Conservation (phyloP, 331 rosid species). For the Prunus yedoensis region DNA sequence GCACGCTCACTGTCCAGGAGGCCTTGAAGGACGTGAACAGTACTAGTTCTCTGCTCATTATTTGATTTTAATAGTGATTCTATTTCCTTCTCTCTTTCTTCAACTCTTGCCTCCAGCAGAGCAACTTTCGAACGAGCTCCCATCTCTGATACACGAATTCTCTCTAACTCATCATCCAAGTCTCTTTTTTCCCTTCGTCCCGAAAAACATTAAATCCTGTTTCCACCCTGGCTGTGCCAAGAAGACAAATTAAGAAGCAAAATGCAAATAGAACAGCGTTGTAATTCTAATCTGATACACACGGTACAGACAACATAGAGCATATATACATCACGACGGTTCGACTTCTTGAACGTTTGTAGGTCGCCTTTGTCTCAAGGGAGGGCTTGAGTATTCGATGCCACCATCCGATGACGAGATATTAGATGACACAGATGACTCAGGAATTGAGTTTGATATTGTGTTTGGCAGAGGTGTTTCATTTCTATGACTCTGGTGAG, state of each 20-base stretch:
- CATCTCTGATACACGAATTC: no score
- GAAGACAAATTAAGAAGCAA: no score
- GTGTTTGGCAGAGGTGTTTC: constrained; percentile 42
- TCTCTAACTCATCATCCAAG: no score
- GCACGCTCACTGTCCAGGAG: constrained; percentile 87
- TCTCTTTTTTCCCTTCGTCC: no score
- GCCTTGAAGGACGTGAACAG: constrained; percentile 71
- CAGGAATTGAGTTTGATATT: constrained; percentile 35
- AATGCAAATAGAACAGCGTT: not conserved
- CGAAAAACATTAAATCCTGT: no score
- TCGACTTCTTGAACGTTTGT: constrained; percentile 46
- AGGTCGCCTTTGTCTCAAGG: constrained; percentile 51
- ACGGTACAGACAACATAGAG: constrained; percentile 1
- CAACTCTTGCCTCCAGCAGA: no score
- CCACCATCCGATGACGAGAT: constrained; percentile 45
- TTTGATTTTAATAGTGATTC: constrained; percentile 70
- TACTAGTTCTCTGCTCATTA: constrained; percentile 68
- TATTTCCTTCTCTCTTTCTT: constrained; percentile 63
- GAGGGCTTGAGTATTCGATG: constrained; percentile 45
- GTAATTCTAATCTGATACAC: constrained; percentile 20
- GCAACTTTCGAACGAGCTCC: no score
- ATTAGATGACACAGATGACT: constrained; percentile 50
- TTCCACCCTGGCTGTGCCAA: no score
- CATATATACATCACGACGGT: constrained; percentile 27
- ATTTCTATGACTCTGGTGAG: constrained; percentile 45